A percentile compares a stretch with the other conserved stretches of the same genome.
phyloP scores from a whole-genome alignment of 768 basidiomycete genomes.

The Hygrophorus russula region DNA sequence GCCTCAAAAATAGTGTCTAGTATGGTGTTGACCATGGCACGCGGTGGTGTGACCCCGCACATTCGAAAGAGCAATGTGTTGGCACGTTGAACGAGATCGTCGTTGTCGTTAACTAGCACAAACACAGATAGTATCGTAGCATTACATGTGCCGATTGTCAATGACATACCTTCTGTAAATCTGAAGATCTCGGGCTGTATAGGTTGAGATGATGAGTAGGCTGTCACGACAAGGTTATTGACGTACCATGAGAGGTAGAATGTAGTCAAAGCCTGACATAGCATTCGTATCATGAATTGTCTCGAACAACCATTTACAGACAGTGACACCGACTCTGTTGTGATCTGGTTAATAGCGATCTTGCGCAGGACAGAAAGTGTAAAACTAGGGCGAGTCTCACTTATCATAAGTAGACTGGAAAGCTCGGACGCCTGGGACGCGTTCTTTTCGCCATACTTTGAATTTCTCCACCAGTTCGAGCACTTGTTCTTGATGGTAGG shows the following conservation, averaged over 20 bases:
- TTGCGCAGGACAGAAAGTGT: neutral
- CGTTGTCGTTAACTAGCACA: constrained; percentile 54
- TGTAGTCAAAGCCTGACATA: constrained; percentile 66
- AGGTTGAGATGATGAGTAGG: constrained; percentile 5
- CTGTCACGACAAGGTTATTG: neutral
- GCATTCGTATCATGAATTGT: constrained; percentile 71
- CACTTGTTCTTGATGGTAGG: constrained; percentile 49
- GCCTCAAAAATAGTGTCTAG: constrained; percentile 66
- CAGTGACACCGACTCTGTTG: constrained; percentile 45
- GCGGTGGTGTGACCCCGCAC: constrained; percentile 77
- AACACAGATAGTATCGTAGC: neutral
- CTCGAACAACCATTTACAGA: constrained; percentile 73
- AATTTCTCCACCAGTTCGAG: constrained; percentile 51
- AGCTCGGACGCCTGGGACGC: constrained; percentile 64
- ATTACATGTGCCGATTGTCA: neutral
- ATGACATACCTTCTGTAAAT: constrained; percentile 49
- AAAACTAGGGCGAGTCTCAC: constrained; percentile 18
- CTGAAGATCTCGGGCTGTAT: constrained; percentile 64
- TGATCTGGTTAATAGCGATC: no score
- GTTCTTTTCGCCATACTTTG: constrained; percentile 56
- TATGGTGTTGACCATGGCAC: constrained; percentile 53
- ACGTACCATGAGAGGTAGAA: constrained; percentile 69
- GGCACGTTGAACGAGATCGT: constrained; percentile 55
- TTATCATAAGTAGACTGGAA: constrained; percentile 83
- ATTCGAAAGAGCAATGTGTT: constrained; percentile 68